Evolutionary conservation across 1,139 yeast species (phyloP).

Genomic region (Candida tropicalis): DNA sequence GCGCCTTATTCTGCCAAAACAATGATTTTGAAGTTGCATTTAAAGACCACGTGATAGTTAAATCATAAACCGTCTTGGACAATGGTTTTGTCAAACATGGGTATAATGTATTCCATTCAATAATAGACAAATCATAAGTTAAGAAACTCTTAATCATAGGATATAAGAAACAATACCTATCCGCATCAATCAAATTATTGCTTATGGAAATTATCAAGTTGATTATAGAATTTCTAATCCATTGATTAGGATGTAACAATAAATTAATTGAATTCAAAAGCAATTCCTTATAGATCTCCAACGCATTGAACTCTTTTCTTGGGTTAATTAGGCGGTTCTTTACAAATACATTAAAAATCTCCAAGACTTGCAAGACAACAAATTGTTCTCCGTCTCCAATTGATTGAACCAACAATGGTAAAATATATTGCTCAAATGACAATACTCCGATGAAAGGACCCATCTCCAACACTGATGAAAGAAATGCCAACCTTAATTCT

Average conservation of each 20-base stretch:
- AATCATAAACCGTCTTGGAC: slow-evolving; percentile 64
- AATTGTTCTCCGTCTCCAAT: slow-evolving; percentile 81
- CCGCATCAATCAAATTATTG: slow-evolving; percentile 69
- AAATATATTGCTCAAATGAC: slow-evolving; percentile 82
- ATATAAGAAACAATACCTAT: slow-evolving; percentile 76
- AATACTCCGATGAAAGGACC: slow-evolving; percentile 81
- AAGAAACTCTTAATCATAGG: slow-evolving; percentile 81
- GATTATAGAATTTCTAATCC: slow-evolving; percentile 76
- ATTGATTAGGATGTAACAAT: slow-evolving; percentile 81
- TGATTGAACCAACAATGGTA: slow-evolving; percentile 83
- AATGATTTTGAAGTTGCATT: slow-evolving; percentile 62
- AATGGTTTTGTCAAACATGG: slow-evolving; percentile 69
- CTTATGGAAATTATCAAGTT: slow-evolving; percentile 64
- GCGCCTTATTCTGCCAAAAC: slow-evolving; percentile 59
- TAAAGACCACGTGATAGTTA: slow-evolving; percentile 72
- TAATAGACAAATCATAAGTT: slow-evolving; percentile 70
- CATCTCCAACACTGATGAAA: slow-evolving; percentile 74
- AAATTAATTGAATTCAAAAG: slow-evolving; percentile 32
- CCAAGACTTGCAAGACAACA: slow-evolving; percentile 76
- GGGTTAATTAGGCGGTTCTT: slow-evolving; percentile 38
- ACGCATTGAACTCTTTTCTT: slow-evolving; percentile 40
- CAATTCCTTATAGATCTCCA: slow-evolving; percentile 43
- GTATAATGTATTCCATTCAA: slow-evolving; percentile 65
- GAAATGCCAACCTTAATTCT: slow-evolving; percentile 67
- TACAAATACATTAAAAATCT: slow-evolving; percentile 52